Evolutionary conservation across 148 eudicot species (phyloP).

Genomic region (Camellia japonica): DNA sequence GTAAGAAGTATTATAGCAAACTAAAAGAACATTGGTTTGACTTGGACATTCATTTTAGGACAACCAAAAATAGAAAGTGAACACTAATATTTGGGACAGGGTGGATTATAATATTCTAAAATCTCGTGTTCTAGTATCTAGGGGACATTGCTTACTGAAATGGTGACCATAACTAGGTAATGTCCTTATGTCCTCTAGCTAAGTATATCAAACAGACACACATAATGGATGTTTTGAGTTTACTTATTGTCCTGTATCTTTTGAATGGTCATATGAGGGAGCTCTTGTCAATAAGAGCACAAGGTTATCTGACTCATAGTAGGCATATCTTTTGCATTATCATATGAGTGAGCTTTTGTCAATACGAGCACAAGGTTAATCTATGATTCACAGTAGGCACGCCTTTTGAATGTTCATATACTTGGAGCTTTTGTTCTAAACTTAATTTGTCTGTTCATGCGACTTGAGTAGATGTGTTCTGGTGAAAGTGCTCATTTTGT

Average conservation of each 20-base stretch:
- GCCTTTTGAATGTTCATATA: not conserved
- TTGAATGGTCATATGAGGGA: not conserved
- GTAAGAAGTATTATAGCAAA: not conserved
- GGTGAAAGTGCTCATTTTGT: not conserved
- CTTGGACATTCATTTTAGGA: not conserved
- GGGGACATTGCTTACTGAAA: not conserved
- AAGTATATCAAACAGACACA: not conserved
- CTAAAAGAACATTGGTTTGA: not conserved
- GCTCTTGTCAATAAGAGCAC: no score
- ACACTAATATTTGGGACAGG: not conserved
- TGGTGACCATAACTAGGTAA: not conserved
- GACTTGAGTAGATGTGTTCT: not conserved
- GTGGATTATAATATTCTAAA: not conserved
- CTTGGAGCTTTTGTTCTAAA: not conserved
- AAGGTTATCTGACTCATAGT: no score
- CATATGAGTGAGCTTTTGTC: no score
- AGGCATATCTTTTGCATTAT: no score
- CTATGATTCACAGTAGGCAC: no score
- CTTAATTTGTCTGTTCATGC: not conserved
- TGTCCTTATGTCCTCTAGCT: not conserved
- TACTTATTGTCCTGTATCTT: not conserved
- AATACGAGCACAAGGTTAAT: no score
- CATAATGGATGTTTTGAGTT: not conserved
- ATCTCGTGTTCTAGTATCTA: not conserved
- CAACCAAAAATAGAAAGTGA: not conserved